Conservation (phyloP, 352 stramenopile genomes). For the Globisporangium recalcitrans region DNA sequence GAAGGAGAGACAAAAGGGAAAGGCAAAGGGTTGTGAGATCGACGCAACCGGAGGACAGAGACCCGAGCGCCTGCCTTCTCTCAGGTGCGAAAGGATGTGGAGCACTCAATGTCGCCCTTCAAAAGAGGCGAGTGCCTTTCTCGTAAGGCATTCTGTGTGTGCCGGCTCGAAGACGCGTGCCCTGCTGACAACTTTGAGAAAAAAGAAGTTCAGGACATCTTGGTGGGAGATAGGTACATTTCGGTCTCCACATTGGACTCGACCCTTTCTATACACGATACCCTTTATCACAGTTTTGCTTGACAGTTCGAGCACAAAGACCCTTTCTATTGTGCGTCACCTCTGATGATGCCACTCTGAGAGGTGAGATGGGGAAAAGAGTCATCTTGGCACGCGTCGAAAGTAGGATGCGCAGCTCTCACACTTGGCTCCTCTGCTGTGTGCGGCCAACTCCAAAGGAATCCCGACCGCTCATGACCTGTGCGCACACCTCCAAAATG, state of each 20-base stretch:
- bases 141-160: background rate
- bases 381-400: slow-evolving; percentile 3
- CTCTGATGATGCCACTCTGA: background rate
- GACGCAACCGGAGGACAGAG: background rate
- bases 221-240: slow-evolving; percentile 1
- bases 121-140: background rate
- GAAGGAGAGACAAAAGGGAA: background rate
- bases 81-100: background rate
- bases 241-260: background rate
- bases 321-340: background rate
- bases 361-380: background rate
- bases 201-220: background rate
- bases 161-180: background rate
- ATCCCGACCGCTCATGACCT: background rate
- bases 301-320: too few relatives aligned
- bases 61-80: too few relatives aligned
- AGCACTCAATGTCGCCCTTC: background rate
- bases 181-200: background rate
- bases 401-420: background rate
- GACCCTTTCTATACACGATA: background rate
- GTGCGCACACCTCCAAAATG: background rate
- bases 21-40: background rate
- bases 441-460: background rate
- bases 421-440: background rate
- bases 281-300: too few relatives aligned